These are phyloP conservation scores for Serpula lacrymans DNA, from an alignment of 768 basidiomycete genomes.

Conservation along the genomic window DNA sequence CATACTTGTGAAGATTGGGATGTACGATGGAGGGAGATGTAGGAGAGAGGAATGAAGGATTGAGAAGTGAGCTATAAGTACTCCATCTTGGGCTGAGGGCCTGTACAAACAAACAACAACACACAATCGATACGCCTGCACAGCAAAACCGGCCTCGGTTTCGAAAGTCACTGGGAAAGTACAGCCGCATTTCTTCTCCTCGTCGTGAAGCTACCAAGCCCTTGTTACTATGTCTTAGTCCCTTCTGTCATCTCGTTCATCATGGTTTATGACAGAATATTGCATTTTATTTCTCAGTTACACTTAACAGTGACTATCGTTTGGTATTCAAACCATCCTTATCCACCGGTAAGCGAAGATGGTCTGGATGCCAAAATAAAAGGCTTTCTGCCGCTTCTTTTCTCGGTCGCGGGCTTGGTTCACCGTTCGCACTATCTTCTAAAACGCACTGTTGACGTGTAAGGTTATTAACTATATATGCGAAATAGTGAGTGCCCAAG, in stretches of 20 bases:
- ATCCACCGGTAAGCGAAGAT: not conserved
- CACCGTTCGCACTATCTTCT: not conserved
- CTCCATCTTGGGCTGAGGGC: conserved; percentile 26
- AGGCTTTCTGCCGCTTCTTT: conserved; percentile 1
- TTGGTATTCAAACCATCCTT: not conserved
- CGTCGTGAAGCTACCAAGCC: not conserved
- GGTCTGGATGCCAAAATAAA: not conserved
- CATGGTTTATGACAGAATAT: no score
- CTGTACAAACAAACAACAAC: conserved; percentile 27
- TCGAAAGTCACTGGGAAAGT: not conserved
- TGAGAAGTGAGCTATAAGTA: conserved; percentile 25
- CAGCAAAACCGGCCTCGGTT: not conserved
- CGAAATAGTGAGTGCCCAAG: no score
- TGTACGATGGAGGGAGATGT: conserved; percentile 10
- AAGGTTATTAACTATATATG: no score
- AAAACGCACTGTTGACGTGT: no score
- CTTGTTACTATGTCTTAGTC: not conserved
- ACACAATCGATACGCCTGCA: conserved; percentile 13
- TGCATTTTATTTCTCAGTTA: no score
- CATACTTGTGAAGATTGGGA: conserved; percentile 10
- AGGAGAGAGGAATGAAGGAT: conserved; percentile 20
- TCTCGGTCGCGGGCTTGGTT: not conserved
- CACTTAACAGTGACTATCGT: not conserved
- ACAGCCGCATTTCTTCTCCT: not conserved
- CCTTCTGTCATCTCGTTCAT: not conserved